Evolutionary conservation across 2,329 filamentous ascomycete genomes (phyloP), one percentile per base, ranked within the genome.

Genomic region (Monosporascus sp.): DNA sequence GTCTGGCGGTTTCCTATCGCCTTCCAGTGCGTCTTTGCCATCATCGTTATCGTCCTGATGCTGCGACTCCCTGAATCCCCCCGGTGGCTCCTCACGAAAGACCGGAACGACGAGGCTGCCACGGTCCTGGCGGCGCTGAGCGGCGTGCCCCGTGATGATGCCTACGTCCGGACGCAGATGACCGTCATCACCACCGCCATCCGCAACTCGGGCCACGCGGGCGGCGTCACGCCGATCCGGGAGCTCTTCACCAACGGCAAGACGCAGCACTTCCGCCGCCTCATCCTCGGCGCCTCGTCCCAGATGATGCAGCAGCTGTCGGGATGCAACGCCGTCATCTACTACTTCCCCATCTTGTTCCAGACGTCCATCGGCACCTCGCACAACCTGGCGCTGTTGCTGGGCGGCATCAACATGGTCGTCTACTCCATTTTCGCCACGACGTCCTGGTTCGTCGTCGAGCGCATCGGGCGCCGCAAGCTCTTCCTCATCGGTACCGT

Each of bases 301-400:
- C 82, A 86, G 67, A 75, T 85, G 58, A 81, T 85, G 74, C 82
- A 86, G 64, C 83, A 86, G 60, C 69, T 84, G 15, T 77, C 75
- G 15, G 80, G 79, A 2, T 82, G 79, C 70, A 81, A 81, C 57
- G 77, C 81, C 2, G 74, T 86, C 58, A 78, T 80, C 52, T 85
- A 84, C 69, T 86, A 84, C 65, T 80, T 80, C 24, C 81, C 81
- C 0, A 80, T 81, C 4, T 71, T 86, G 1, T 85, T 85, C 65
- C 63, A 77, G 55, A 55, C 63, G 9, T 72, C 68, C 7, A 72
- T 77, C 55, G 67, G 66, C 38, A 70, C 71, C 44, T 61, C 64
- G 5, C 68, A 74, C 57, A 74, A 78, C 55, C 68, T 77, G 60
- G 75, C 76, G 15, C 53, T 84, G 2, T 71, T 79, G 15, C 74